These are phyloP conservation scores for Haplosporangium gracile DNA, from an alignment of 192 early-diverging fungal genomes.

Conservation along the genomic window DNA sequence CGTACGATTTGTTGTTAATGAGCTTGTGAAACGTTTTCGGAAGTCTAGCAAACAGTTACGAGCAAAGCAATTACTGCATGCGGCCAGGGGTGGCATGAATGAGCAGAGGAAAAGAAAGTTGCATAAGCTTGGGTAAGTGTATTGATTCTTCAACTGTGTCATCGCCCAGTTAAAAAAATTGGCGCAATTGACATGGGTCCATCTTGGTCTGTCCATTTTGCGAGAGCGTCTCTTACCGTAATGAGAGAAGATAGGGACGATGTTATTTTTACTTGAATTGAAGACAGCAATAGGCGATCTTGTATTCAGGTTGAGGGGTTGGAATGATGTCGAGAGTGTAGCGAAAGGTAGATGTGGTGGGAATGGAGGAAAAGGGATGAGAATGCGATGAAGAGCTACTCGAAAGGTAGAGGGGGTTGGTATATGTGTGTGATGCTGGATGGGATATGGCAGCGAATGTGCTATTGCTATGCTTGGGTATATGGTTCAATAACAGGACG, in stretches of 20 bases:
- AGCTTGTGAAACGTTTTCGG: background rate
- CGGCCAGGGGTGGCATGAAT: background rate
- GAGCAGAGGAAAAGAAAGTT: background rate
- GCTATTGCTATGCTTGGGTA: background rate
- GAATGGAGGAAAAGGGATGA: background rate
- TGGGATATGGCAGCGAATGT: background rate
- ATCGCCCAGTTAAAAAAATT: background rate
- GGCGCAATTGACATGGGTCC: background rate
- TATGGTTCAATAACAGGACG: background rate
- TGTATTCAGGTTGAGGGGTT: background rate
- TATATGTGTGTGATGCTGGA: background rate
- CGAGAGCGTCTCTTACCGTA: background rate
- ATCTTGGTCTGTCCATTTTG: background rate
- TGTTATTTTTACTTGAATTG: background rate
- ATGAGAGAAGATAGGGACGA: too few relatives aligned
- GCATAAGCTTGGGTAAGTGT: conserved; percentile 1
- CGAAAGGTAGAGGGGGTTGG: background rate
- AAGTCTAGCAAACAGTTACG: background rate
- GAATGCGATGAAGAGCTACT: background rate
- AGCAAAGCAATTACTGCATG: background rate
- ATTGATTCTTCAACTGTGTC: background rate
- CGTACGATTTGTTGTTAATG: background rate
- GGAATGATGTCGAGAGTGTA: background rate
- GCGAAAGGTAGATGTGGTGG: background rate
- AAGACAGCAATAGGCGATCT: background rate